A percentile compares a stretch with the other conserved stretches of the same genome.
Evolutionary conservation across 2,329 filamentous ascomycete genomes (phyloP).

Genomic region (Geosmithia putterillii): DNA sequence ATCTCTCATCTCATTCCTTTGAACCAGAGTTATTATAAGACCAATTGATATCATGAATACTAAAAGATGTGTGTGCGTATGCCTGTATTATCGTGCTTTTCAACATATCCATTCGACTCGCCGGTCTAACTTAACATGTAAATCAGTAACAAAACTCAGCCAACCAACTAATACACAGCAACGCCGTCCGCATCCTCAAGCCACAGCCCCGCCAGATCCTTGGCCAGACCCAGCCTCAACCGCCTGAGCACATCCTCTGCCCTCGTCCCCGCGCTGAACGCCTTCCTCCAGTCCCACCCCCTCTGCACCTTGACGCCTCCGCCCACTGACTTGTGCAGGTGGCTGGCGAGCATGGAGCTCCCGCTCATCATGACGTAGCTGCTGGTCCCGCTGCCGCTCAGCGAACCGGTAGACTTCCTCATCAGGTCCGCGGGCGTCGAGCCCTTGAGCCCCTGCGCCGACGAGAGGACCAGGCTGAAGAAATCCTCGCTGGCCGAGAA

Average conservation of each 20-base stretch:
- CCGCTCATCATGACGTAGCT: conserved; percentile 57
- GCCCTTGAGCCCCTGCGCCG: conserved; percentile 49
- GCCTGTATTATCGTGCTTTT: not conserved
- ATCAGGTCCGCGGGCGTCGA: conserved; percentile 56
- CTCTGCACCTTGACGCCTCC: conserved; percentile 41
- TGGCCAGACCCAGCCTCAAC: conserved; percentile 61
- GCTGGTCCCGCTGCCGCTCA: conserved; percentile 40
- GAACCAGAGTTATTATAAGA: too few species aligned
- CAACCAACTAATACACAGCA: conserved; percentile 26
- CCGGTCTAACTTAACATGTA: conserved; percentile 4
- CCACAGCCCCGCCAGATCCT: conserved; percentile 61
- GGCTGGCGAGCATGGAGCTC: conserved; percentile 56
- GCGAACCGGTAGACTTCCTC: conserved; percentile 40
- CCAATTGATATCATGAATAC: too few species aligned
- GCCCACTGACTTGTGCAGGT: conserved; percentile 38
- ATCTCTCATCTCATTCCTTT: too few species aligned
- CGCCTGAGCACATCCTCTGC: conserved; percentile 61
- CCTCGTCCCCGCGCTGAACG: conserved; percentile 55
- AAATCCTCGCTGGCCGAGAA: conserved; percentile 68
- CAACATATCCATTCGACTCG: not conserved
- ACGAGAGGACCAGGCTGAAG: conserved; percentile 61
- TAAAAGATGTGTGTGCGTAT: not conserved
- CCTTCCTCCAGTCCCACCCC: conserved; percentile 68
- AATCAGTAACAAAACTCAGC: not conserved
- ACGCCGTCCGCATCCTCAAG: conserved; percentile 50